Base-by-base conservation (phyloP, 192 early-diverging fungal species). In the Diversispora eburnea region DNA sequence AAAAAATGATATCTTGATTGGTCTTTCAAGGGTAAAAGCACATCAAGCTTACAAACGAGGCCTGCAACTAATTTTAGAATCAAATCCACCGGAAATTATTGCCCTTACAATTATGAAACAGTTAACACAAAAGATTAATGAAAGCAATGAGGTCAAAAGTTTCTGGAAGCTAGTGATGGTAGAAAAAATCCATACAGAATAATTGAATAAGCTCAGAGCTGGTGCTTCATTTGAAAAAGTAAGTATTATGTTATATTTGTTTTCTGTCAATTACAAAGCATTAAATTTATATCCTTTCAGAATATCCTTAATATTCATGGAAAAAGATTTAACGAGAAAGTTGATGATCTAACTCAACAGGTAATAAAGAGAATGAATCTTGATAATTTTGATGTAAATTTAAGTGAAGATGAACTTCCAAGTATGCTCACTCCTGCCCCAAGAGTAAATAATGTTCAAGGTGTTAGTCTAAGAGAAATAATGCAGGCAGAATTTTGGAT, bases 181-280 rank as follows among this genome's bases (percentile, higher is more conserved):
- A 46, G 20, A 72, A 15, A 72, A 72, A 57, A 72, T 47, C 17
- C 59, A 72, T 72, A 72, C 0, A 45, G 56, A 72, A 72, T 43
- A 72, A 13, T 59, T 71, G 46, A 20, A 8, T 71, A 71, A 15
- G 43, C 33, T 59, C 55, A 72, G 56, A 72, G 43, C 57, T 13
- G 59, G 42, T 72, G 57, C 70, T 72, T 59, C 56, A 60, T 72
- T 72, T n/a, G 43, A 72, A 72, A 72, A 57, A 33, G 43, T 60
- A 60, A 72, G 70, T 48, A 17, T 72, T 60, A 19, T 59, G 45
- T 12, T 72, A 56, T 72, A 57, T 19, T 59, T 60, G 56, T 71
- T 25, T 72, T 72, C 48, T 59, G 58, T 72, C 12, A 13, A 68
- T 68, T 56, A 56, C 15, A 68, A 8, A 47, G 55, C 12, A 55